A percentile compares a stretch with the other conserved stretches of the same genome.
Evolutionary conservation across 345 rosid species (phyloP).

Genomic region (Citrus reticulata): DNA sequence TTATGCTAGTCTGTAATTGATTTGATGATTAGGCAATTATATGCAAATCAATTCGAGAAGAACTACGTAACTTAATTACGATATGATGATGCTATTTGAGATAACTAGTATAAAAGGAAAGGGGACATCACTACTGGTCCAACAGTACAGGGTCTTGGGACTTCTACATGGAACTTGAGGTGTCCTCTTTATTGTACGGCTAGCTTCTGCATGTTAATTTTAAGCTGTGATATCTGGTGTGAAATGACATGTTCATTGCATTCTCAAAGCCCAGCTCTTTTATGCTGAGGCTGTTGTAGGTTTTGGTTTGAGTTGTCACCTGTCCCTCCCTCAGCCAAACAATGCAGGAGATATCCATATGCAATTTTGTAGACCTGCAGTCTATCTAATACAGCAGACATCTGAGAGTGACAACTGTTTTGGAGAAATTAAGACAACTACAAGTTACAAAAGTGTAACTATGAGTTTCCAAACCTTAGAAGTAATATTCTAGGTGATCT

Average conservation of each 20-base stretch:
- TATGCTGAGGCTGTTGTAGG: slow-evolving; percentile 1
- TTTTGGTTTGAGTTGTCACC: neutral
- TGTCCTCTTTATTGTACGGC: neutral
- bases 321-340: neutral
- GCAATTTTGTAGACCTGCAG: neutral
- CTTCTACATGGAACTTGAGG: neutral
- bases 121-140: neutral
- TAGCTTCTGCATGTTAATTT: neutral
- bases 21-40: neutral
- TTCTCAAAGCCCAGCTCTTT: neutral
- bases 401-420: neutral
- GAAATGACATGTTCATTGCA: neutral
- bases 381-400: neutral
- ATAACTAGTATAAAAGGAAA: neutral
- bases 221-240: neutral
- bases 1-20: neutral
- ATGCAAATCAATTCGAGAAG: neutral
- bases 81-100: neutral
- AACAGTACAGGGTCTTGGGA: neutral
- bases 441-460: neutral
- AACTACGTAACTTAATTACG: neutral
- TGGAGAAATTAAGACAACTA: neutral
- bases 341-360: neutral
- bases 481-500: neutral
- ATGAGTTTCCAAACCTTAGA: neutral